A percentile compares a stretch with the other conserved stretches of the same genome.
These are phyloP conservation scores for Volvox reticuliferus DNA, from an alignment of 139 green algal species.

Conservation along the genomic window DNA sequence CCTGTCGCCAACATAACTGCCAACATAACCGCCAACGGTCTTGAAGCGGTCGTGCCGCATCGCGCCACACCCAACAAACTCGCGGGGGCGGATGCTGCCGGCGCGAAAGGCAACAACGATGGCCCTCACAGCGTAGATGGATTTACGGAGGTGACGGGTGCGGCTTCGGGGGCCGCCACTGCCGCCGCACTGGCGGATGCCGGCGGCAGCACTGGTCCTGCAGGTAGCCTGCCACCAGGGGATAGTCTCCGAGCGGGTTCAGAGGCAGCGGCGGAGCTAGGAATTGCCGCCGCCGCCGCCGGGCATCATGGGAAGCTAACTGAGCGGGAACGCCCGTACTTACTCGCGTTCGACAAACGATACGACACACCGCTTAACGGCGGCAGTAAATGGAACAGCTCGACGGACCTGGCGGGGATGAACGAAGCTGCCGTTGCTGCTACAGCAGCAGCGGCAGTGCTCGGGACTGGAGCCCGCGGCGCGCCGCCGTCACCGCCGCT, in stretches of 20 bases:
- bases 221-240: background rate
- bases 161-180: background rate
- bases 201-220: background rate
- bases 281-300: background rate
- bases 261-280: conserved; percentile 25
- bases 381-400: conserved; percentile 19
- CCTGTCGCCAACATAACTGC: too few species aligned
- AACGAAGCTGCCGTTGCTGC: background rate
- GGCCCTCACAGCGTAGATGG: background rate
- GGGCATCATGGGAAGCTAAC: background rate
- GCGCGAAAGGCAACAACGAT: background rate
- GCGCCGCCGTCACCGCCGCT: background rate
- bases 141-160: background rate
- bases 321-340: conserved; percentile 32
- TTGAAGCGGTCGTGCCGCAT: background rate
- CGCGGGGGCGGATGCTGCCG: background rate
- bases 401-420: background rate
- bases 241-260: conserved; percentile 5
- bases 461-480: background rate
- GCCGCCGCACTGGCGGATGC: background rate
- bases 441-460: background rate
- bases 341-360: conserved; percentile 13
- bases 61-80: background rate
- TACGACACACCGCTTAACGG: background rate
- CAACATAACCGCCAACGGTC: background rate